Evolutionary conservation across 1,139 yeast species (phyloP), one percentile per base, ranked within the genome.

Genomic region (Taiozyma onychis): DNA sequence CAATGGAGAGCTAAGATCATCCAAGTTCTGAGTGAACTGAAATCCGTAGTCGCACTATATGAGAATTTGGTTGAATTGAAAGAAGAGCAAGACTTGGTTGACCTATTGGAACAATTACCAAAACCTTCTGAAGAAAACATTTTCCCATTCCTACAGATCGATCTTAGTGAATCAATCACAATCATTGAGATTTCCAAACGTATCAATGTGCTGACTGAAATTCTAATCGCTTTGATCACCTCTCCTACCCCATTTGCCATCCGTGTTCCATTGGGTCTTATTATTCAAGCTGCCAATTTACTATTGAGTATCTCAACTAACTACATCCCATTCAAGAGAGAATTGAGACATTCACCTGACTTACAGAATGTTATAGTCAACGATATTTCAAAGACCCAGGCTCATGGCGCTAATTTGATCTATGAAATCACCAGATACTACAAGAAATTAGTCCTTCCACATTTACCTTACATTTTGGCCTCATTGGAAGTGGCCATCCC

Each of bases 401-500:
- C 59, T 22, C 63, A 69, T 32, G 77, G 82, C 39, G 60, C 80
- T 16, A 54, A 57, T 5, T 59, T 83, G n/a, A 64, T 84, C 55
- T 58, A 65, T 2, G 52, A 56, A 2, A 62, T 82, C 43, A 66
- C 77, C 3, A 48, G 51, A 3, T 61, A 64, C 11, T 83, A 74
- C 62, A 72, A 74, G 42, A 81, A 79, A 21, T 64, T 71, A 34
- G 57, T 77, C 37, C 55, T 81, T 9, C 80, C 83, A 24, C 82
- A 81, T 57, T 62, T 80, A 47, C 65, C 68, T 21, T 66, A 72
- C 22, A 66, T 83, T 16, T 61, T 83, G 39, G 71, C 83, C 4
- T 67, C 78, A 30, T 66, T 84, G 55, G 88, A 84, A 58, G 71
- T 75, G 35, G 66, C 77, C 48, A 70, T 83, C 35, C 83, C 87